Evolutionary conservation across 2,329 filamentous ascomycete genomes (phyloP).

Genomic region (Colletotrichum truncatum): DNA sequence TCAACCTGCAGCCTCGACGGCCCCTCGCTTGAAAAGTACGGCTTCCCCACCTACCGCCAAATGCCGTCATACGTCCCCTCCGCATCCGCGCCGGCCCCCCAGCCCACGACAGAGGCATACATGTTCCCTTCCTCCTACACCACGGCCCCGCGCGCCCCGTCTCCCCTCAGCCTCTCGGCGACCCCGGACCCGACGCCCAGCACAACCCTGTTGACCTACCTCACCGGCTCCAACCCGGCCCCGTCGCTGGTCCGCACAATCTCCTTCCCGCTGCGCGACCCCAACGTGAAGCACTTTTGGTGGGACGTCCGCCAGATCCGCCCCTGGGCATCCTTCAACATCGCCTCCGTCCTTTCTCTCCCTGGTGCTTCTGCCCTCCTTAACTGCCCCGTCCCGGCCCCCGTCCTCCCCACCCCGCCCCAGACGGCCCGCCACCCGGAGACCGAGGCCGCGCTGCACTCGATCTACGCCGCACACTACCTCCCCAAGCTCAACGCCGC

Average conservation of each 20-base stretch:
- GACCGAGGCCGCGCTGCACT: conserved; percentile 79
- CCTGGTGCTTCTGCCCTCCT: conserved; percentile 79
- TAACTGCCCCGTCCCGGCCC: conserved; percentile 70
- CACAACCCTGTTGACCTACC: conserved; percentile 80
- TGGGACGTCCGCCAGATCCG: conserved; percentile 93
- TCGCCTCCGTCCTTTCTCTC: conserved; percentile 75
- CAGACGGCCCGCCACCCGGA: conserved; percentile 75
- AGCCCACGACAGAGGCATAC: conserved; percentile 51
- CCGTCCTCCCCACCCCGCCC: conserved; percentile 68
- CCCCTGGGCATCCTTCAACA: conserved; percentile 83
- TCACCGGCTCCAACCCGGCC: conserved; percentile 82
- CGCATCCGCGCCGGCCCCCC: conserved; percentile 36
- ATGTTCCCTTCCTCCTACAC: conserved; percentile 52
- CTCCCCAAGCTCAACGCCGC: conserved; percentile 89
- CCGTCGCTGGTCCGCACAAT: conserved; percentile 84
- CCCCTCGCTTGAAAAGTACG: conserved; percentile 72
- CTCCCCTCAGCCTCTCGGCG: conserved; percentile 49
- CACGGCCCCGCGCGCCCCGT: conserved; percentile 52
- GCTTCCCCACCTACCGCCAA: conserved; percentile 86
- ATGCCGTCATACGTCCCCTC: conserved; percentile 65
- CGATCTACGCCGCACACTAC: conserved; percentile 81
- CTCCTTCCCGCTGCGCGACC: conserved; percentile 73
- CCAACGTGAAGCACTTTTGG: conserved; percentile 86
- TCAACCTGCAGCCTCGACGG: conserved; percentile 77
- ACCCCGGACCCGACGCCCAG: conserved; percentile 59